phyloP scores from a whole-genome alignment of 2,329 filamentous ascomycete species.

The Biscogniauxia marginata region DNA sequence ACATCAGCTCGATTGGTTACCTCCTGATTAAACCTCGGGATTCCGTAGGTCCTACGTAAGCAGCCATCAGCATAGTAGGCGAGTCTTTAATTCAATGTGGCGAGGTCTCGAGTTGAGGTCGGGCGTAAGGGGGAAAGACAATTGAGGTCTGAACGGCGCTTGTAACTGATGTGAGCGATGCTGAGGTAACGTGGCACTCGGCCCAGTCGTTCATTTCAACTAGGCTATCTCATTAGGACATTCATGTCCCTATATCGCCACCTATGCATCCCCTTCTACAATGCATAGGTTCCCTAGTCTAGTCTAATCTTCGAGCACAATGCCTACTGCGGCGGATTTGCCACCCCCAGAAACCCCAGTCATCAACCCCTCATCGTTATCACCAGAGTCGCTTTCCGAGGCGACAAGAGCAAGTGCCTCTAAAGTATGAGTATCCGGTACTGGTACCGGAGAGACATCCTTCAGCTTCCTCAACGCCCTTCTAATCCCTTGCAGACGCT shows the following conservation, averaged over 20 bases:
- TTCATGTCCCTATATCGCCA: neutral
- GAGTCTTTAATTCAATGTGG: neutral
- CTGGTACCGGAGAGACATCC: slow-evolving; percentile 21
- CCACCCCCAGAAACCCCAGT: slow-evolving; percentile 6
- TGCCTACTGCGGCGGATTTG: slow-evolving; percentile 21
- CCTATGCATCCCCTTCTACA: neutral
- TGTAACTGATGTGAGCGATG: too few relatives aligned
- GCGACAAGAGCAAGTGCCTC: neutral
- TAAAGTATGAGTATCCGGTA: neutral
- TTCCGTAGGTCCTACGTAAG: neutral
- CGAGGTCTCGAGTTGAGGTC: neutral
- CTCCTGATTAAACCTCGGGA: slow-evolving; percentile 7
- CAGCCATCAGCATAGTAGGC: neutral
- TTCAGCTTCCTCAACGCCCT: slow-evolving; percentile 69
- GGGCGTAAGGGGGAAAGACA: neutral
- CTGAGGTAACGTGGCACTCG: neutral
- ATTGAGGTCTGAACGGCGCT: neutral
- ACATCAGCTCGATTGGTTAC: slow-evolving; percentile 16
- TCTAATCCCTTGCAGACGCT: slow-evolving; percentile 75
- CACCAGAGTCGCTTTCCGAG: neutral
- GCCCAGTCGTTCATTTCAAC: neutral
- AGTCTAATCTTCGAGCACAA: slow-evolving; percentile 21
- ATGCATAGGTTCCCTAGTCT: slow-evolving; percentile 5
- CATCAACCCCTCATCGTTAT: neutral
- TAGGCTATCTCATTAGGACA: neutral